phyloP scores from a whole-genome alignment of 768 basidiomycete genomes.

The Cystobasidiopsis lactophilus region DNA sequence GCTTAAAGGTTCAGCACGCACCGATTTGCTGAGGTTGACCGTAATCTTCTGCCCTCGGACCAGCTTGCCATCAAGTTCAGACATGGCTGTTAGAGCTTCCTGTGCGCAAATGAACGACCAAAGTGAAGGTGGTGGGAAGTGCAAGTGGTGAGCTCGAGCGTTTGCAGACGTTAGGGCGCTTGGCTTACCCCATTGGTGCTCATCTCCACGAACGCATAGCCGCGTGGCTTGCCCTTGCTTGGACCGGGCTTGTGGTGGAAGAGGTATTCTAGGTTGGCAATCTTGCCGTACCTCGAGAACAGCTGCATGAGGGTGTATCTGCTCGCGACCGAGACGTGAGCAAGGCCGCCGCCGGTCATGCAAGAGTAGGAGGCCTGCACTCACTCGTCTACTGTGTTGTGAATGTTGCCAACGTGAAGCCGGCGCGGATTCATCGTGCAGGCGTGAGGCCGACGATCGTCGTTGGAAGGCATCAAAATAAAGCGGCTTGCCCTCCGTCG shows the following conservation, averaged over 20 bases:
- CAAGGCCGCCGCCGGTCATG: too few relatives aligned
- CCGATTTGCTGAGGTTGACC: conserved; percentile 83
- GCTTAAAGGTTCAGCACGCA: conserved; percentile 12
- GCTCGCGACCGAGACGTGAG: too few relatives aligned
- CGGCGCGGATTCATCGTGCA: too few relatives aligned
- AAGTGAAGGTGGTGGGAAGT: background rate
- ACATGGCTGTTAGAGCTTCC: conserved; percentile 66
- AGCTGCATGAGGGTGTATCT: conserved; percentile 75
- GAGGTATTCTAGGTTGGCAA: conserved; percentile 77
- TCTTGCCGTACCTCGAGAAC: conserved; percentile 77
- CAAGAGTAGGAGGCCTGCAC: too few relatives aligned
- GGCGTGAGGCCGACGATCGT: too few relatives aligned
- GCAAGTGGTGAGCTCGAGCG: background rate
- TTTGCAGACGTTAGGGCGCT: background rate
- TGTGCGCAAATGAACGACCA: conserved; percentile 23
- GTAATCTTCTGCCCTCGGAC: conserved; percentile 67
- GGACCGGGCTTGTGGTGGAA: conserved; percentile 86
- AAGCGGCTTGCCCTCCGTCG: too few relatives aligned
- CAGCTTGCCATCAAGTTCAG: conserved; percentile 49
- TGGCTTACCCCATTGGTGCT: conserved; percentile 50
- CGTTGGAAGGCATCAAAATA: too few relatives aligned
- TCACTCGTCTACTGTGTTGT: too few relatives aligned
- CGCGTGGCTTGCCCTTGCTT: conserved; percentile 73
- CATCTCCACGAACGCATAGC: conserved; percentile 87
- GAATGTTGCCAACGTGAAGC: too few relatives aligned